phyloP scores from a whole-genome alignment of 768 basidiomycete species.

The Holtermanniella nyarrowii region DNA sequence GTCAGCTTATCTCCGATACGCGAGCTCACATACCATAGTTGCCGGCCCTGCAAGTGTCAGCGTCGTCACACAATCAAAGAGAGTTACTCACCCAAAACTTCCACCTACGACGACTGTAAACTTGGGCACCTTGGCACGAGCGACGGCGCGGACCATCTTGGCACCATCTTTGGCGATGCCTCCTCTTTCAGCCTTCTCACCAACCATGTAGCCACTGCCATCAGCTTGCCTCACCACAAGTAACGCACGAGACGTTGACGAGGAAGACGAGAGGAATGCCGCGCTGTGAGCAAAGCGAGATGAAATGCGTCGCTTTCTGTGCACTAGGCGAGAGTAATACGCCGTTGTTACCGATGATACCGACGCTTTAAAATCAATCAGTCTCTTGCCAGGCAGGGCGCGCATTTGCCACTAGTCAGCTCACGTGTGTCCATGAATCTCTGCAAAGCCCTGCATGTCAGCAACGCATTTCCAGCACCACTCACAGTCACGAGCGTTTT shows the following conservation, averaged over 20 bases:
- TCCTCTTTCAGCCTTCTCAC: constrained; percentile 84
- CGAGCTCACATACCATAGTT: constrained; percentile 62
- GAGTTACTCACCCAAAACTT: constrained; percentile 58
- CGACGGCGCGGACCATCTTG: constrained; percentile 72
- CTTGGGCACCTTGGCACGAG: constrained; percentile 84
- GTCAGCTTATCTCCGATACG: constrained; percentile 2
- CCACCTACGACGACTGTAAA: constrained; percentile 86
- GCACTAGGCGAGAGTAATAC: constrained; percentile 90
- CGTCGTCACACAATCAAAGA: neutral
- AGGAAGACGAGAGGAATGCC: constrained; percentile 82
- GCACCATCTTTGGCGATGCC: constrained; percentile 94
- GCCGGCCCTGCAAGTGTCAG: constrained; percentile 49
- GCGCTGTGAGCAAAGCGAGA: constrained; percentile 84
- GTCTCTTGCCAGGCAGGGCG: neutral
- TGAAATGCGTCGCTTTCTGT: constrained; percentile 88
- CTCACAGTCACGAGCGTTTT: constrained; percentile 75
- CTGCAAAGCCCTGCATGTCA: constrained; percentile 29
- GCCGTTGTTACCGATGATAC: constrained; percentile 88
- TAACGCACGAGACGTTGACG: constrained; percentile 72
- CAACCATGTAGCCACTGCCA: constrained; percentile 72
- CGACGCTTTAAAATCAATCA: constrained; percentile 46
- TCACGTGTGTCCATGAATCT: constrained; percentile 35
- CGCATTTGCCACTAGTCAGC: neutral
- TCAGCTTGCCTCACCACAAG: neutral
- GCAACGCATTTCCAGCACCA: constrained; percentile 5